A percentile compares a stretch with the other conserved stretches of the same genome.
These are phyloP conservation scores for Suhomyces tanzawaensis DNA, from an alignment of 805 yeast species.

Conservation along the genomic window DNA sequence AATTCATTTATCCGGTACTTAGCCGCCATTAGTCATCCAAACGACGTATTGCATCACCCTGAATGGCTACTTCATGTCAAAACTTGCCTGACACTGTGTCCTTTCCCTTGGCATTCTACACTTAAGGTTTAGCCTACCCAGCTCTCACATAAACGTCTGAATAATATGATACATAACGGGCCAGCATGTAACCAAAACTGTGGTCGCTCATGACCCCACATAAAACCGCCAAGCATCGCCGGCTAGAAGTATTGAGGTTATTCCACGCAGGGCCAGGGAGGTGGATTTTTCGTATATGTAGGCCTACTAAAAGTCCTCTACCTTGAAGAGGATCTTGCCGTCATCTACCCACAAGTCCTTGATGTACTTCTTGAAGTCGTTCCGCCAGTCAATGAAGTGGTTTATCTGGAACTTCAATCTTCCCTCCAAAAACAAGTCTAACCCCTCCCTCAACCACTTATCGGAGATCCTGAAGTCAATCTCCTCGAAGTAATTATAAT, in stretches of 20 bases:
- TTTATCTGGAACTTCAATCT: conserved; percentile 32
- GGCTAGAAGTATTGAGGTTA: not conserved
- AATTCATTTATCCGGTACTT: no score
- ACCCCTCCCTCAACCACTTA: conserved; percentile 37
- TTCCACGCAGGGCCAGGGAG: no score
- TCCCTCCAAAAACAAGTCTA: conserved; percentile 22
- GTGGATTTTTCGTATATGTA: not conserved
- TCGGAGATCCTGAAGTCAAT: conserved; percentile 23
- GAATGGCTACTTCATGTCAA: no score
- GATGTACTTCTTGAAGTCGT: conserved; percentile 28
- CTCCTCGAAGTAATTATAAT: conserved; percentile 37
- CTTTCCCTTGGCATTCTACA: no score
- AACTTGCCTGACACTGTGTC: no score
- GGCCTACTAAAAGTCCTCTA: conserved; percentile 33
- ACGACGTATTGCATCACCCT: no score
- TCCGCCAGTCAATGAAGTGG: conserved; percentile 37
- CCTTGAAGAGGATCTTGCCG: conserved; percentile 31
- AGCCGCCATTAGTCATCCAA: no score
- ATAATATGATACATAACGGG: no score
- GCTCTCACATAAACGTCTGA: no score
- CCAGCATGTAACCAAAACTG: not conserved
- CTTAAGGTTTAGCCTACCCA: no score
- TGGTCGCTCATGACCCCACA: not conserved
- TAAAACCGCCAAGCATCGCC: not conserved
- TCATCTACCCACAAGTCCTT: conserved; percentile 26